Evolutionary conservation across 805 yeast species (phyloP), one percentile per base, ranked within the genome.

Genomic region (Ogataea allantospora): DNA sequence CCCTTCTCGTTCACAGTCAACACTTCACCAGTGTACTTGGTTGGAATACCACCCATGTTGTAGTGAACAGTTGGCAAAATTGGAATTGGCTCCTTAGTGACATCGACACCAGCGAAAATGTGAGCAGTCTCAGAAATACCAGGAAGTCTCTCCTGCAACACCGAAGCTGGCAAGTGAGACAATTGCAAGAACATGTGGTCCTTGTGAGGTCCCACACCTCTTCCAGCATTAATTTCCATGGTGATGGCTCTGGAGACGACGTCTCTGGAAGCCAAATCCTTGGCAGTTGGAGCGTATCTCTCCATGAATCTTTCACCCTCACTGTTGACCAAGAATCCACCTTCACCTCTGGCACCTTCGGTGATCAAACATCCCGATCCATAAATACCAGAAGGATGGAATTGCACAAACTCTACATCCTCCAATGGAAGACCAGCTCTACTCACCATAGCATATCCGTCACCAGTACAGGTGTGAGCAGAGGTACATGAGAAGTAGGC

Each of bases 301-400:
- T 91, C 99, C 99, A 91, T 91, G 68, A 91, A 91, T 68, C 99
- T 83, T 74, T 91, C 99, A 77, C 99, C 99, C 71, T 93, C 95
- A 53, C 88, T 78, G 78, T 91, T 91, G 49, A 91, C 76, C 65
- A 91, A 75, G 78, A 78, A 93, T 50, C 99, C 99, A 80, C 99
- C 99, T 75, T 93, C 99, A 78, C 99, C 99, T 76, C 99, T 85
- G 53, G 97, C 95, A 73, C 99, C 99, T 71, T 93, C 99, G 40
- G 99, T 93, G 66, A 93, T 93, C 73, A 91, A 73, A 75, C 98
- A 93, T 50, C 99, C 99, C 27, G 98, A 88, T 44, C 99, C 99
- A 67, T 91, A 91, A 68, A 91, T 93, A 78, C 99, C 99, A 17
- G 98, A 88, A 40, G 99, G 99, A 69, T 91, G 99, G 88, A 91